phyloP scores from a whole-genome alignment of 2,329 filamentous ascomycete species.

The Penicillium sp. region DNA sequence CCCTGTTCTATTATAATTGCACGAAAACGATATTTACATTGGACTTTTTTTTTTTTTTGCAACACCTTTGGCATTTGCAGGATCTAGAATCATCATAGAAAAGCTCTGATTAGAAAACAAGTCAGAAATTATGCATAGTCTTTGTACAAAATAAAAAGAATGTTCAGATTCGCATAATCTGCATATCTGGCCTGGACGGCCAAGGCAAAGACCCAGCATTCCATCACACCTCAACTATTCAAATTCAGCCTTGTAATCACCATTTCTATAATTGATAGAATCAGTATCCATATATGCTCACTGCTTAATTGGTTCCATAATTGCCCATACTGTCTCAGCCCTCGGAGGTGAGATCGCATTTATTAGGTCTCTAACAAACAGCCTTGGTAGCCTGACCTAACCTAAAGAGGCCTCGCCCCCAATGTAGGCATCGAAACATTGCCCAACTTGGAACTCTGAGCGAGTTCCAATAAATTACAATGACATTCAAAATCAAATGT shows the following conservation, averaged over 20 bases:
- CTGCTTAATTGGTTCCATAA: not conserved
- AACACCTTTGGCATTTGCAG: too few relatives aligned
- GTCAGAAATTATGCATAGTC: not conserved
- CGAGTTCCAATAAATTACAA: too few relatives aligned
- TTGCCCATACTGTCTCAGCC: not conserved
- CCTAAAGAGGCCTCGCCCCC: not conserved
- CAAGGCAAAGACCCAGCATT: not conserved
- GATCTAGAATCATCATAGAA: not conserved
- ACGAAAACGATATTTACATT: not conserved
- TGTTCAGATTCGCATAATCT: too few relatives aligned
- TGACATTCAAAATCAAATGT: not conserved
- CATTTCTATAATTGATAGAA: not conserved
- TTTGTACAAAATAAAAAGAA: not conserved
- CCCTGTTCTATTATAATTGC: not conserved
- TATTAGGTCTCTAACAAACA: not conserved
- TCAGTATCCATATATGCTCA: not conserved
- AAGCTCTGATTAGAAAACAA: not conserved
- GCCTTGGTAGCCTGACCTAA: not conserved
- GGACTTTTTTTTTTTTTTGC: too few relatives aligned
- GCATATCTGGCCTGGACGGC: too few relatives aligned
- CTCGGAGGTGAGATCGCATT: not conserved
- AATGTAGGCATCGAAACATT: not conserved
- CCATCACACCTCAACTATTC: not conserved
- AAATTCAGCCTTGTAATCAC: not conserved
- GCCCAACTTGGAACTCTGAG: not conserved